Evolutionary conservation across 257 asterid genomes (phyloP), one percentile per base, ranked within the genome.

Genomic region (Misopates orontium): DNA sequence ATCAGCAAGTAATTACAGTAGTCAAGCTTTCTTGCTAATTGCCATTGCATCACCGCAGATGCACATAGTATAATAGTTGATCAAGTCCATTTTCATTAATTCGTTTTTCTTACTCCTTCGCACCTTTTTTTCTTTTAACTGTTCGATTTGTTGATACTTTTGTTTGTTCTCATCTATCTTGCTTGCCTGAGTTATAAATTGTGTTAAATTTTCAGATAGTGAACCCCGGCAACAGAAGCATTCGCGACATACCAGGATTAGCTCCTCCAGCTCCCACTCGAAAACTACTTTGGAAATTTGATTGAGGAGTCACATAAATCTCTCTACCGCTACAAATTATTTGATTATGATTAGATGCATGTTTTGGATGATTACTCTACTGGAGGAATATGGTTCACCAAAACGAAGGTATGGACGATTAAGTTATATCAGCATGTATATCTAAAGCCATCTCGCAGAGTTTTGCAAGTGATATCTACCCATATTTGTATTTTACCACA

Each of bases 201-300:
- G 14, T 71, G 31, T 56, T 67, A 41, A 41, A 64, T 61, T 78
- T 77, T 56, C 91, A 92, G 98, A 84, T 89, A 31, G 96, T 89
- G 76, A 82, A 92, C 75, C 98, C 98, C 16, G 56, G 76, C 32
- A 92, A 87, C 93, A 85, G 80, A 75, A 90, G 82, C 71, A 89
- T 92, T 50, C 85, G 92, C 48, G 96, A 89, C 69, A 87, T 92
- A 74, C 98, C 97, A 15, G 98, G 98, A 53, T 67, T 92, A 72
- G 98, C 98, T 61, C 98, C 98, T 77, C 98, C 98, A n/a, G 97
- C 73, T 66, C 96, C 89, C 31, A 42, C 84, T 20, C 85, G 97
- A 58, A 87, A 79, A 73, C 84, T 91, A 59, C 95, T 91, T 19
- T 87, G 91, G 86, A 67, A 60, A 55, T 71, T 79, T 58, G 64